Evolutionary conservation across 371 early-diverging fungal species (phyloP).

Genomic region (Massospora cicadina): DNA sequence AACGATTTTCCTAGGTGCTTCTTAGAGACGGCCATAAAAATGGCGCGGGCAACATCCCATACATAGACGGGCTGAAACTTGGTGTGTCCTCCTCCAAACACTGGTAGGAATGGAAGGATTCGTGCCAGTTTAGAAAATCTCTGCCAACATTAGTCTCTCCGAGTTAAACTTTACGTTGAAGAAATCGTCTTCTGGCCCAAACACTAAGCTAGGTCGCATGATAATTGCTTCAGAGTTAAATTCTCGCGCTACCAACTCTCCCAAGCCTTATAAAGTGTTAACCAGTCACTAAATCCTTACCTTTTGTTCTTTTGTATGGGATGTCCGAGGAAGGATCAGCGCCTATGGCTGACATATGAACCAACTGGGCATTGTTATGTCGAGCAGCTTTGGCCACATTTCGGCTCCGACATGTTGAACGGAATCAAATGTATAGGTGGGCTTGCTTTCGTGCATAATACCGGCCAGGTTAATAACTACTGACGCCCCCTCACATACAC

Average conservation of each 20-base stretch:
- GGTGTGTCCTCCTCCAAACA: conserved; percentile 18
- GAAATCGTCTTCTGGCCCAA: conserved; percentile 20
- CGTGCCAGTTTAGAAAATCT: conserved; percentile 14
- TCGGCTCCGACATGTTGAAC: conserved; percentile 16
- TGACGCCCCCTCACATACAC: conserved; percentile 12
- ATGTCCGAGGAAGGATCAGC: conserved; percentile 15
- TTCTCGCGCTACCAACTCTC: conserved; percentile 14
- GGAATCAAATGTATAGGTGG: conserved; percentile 16
- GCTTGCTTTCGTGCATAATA: conserved; percentile 17
- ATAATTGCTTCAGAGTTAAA: conserved; percentile 14
- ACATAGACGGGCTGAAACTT: conserved; percentile 20
- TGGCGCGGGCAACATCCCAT: conserved; percentile 16
- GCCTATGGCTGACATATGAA: conserved; percentile 22
- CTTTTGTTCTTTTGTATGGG: conserved; percentile 19
- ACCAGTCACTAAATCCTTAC: conserved; percentile 1
- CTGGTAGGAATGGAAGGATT: conserved; percentile 17
- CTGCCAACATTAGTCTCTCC: conserved; percentile 1
- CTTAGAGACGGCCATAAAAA: conserved; percentile 1
- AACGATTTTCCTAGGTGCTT: conserved; percentile 12
- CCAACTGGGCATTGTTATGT: conserved; percentile 13
- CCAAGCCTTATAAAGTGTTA: conserved; percentile 12
- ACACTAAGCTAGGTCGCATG: conserved; percentile 19
- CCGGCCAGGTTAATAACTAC: conserved; percentile 18
- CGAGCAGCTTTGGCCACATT: conserved; percentile 16
- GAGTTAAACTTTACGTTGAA: conserved; percentile 15